Evolutionary conservation across 2,329 filamentous ascomycete genomes (phyloP).

Genomic region (Stenocarpella maydis): DNA sequence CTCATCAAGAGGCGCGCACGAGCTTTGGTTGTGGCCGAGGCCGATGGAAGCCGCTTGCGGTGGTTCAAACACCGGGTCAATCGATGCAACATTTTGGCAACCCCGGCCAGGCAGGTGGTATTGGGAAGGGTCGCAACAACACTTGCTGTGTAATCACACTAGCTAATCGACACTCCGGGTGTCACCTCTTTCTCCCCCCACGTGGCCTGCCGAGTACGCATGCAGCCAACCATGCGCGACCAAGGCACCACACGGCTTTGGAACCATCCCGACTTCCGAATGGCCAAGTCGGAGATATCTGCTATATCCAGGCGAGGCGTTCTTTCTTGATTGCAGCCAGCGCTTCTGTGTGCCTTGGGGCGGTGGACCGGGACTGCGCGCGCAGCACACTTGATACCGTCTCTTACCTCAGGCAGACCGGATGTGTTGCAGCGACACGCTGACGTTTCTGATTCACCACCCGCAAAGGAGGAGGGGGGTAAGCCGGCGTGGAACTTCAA

Average conservation of each 20-base stretch:
- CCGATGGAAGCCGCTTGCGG: conserved; percentile 17
- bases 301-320: not conserved
- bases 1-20: not conserved
- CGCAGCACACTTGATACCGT: not conserved
- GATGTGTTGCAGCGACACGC: conserved; percentile 1
- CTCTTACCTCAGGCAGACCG: conserved; percentile 1
- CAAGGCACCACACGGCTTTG: not conserved
- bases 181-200: not conserved
- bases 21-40: not conserved
- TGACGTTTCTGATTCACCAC: not conserved
- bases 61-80: not conserved
- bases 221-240: too few species aligned
- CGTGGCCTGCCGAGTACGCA: conserved; percentile 7
- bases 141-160: not conserved
- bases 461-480: too few species aligned
- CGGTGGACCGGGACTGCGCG: not conserved
- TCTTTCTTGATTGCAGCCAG: not conserved
- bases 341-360: not conserved
- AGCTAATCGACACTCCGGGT: not conserved
- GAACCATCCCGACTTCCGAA: conserved; percentile 21
- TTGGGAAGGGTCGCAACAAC: too few species aligned
- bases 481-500: too few species aligned
- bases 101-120: not conserved
- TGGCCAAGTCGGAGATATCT: not conserved
- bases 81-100: not conserved